Evolutionary conservation across 2,329 filamentous ascomycete genomes (phyloP).

Genomic region (Akanthomyces muscarius): DNA sequence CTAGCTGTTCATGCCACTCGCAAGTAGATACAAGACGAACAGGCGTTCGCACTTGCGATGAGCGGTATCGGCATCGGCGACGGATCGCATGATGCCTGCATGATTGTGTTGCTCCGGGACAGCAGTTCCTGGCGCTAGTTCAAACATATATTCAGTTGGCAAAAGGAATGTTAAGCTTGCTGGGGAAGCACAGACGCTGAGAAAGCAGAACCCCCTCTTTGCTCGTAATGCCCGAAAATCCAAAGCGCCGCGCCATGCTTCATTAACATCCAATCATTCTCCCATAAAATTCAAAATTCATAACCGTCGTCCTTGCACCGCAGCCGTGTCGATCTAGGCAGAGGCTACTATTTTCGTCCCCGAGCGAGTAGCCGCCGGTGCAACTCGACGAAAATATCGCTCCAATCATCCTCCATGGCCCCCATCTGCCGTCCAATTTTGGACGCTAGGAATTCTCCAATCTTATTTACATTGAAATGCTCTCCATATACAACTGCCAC

Average conservation of each 20-base stretch:
- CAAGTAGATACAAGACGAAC: neutral
- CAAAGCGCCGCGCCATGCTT: constrained; percentile 4
- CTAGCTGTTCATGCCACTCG: neutral
- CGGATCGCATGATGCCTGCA: neutral
- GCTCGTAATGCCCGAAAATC: neutral
- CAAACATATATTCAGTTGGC: neutral
- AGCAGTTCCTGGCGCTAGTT: neutral
- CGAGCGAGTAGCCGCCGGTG: constrained; percentile 52
- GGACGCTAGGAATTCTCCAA: constrained; percentile 64
- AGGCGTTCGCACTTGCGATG: neutral
- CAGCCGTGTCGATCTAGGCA: neutral
- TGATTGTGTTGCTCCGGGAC: neutral
- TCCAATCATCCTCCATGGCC: constrained; percentile 44
- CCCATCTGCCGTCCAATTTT: constrained; percentile 43
- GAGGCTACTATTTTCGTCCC: constrained; percentile 42
- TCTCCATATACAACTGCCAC: constrained; percentile 73
- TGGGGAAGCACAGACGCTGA: neutral
- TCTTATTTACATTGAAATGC: constrained; percentile 69
- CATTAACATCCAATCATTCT: neutral
- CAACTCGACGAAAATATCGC: constrained; percentile 52
- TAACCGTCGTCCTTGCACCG: neutral
- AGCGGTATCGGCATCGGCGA: neutral
- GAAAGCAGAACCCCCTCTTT: neutral
- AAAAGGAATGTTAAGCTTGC: neutral
- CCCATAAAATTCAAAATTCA: neutral